A percentile compares a stretch with the other conserved stretches of the same genome.
Conservation (phyloP, 495 filamentous ascomycete species). For the Penicillium odoratum region DNA sequence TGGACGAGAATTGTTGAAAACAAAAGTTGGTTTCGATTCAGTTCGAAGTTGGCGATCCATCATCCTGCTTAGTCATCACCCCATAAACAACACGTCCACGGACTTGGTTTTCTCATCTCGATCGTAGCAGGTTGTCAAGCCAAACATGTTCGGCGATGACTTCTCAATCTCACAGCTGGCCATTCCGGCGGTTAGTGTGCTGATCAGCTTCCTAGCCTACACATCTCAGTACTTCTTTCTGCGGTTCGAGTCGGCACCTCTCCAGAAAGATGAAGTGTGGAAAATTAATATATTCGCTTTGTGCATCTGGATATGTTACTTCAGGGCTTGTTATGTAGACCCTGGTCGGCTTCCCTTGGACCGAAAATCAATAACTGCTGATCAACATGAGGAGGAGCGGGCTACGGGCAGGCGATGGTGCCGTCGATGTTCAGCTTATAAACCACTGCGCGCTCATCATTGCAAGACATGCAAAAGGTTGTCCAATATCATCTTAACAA, state of each 20-base stretch:
- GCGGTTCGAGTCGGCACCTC: conserved; percentile 67
- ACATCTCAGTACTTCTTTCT: conserved; percentile 79
- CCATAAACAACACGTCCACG: conserved; percentile 26
- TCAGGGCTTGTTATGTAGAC: conserved; percentile 71
- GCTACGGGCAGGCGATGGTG: conserved; percentile 64
- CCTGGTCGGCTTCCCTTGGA: conserved; percentile 59
- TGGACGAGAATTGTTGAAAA: not conserved
- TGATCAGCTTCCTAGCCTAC: conserved; percentile 82
- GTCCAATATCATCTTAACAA: not conserved
- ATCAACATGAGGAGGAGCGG: conserved; percentile 29
- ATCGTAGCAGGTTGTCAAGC: not conserved
- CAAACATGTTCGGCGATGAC: conserved; percentile 24
- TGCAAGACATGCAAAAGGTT: conserved; percentile 81
- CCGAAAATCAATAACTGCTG: conserved; percentile 22
- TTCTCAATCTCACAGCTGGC: conserved; percentile 49
- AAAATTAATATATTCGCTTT: conserved; percentile 73
- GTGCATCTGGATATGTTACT: conserved; percentile 80
- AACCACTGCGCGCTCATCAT: conserved; percentile 89
- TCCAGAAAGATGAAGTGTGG: conserved; percentile 58
- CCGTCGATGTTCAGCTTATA: conserved; percentile 77
- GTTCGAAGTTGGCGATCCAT: conserved; percentile 3
- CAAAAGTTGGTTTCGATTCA: not conserved
- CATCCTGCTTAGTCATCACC: conserved; percentile 23
- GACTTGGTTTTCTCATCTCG: conserved; percentile 1
- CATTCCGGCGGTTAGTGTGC: conserved; percentile 60